Conservation (phyloP, 2,329 filamentous ascomycete species). For the Xylariaceae sp. region DNA sequence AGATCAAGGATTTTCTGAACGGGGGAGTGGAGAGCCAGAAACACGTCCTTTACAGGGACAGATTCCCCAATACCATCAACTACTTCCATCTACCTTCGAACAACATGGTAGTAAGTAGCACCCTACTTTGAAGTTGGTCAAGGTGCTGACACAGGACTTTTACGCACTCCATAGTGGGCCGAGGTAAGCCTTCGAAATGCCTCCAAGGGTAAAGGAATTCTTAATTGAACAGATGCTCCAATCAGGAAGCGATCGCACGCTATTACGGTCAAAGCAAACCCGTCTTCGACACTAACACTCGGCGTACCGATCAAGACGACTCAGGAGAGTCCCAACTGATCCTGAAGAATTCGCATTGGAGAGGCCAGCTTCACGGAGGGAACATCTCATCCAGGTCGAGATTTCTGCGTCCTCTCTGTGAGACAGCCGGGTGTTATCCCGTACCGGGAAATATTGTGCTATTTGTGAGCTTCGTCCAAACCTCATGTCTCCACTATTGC, state of each 20-base stretch:
- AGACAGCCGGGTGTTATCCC: conserved; percentile 10
- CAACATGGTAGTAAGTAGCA: conserved; percentile 23
- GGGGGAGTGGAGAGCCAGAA: not conserved
- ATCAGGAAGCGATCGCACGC: conserved; percentile 20
- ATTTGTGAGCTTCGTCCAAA: conserved; percentile 11
- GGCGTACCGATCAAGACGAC: conserved; percentile 3
- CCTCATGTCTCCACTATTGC: no score
- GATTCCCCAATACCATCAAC: not conserved
- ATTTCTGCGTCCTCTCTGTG: conserved; percentile 28
- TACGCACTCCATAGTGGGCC: conserved; percentile 15
- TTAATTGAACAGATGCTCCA: not conserved
- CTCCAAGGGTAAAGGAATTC: not conserved
- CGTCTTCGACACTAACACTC: conserved; percentile 3
- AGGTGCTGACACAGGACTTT: not conserved
- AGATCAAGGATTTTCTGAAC: conserved; percentile 6
- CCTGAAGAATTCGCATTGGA: conserved; percentile 26
- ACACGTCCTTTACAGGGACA: conserved; percentile 3
- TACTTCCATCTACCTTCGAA: conserved; percentile 27
- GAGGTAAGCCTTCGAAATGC: conserved; percentile 13
- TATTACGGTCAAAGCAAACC: conserved; percentile 20
- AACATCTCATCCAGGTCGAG: conserved; percentile 23
- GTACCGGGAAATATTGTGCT: conserved; percentile 14
- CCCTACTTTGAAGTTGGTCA: conserved; percentile 1
- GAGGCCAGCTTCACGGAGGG: conserved; percentile 25
- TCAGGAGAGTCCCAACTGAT: conserved; percentile 17